Evolutionary conservation across 148 eudicot species (phyloP).

Genomic region (Fagopyrum esculentum): DNA sequence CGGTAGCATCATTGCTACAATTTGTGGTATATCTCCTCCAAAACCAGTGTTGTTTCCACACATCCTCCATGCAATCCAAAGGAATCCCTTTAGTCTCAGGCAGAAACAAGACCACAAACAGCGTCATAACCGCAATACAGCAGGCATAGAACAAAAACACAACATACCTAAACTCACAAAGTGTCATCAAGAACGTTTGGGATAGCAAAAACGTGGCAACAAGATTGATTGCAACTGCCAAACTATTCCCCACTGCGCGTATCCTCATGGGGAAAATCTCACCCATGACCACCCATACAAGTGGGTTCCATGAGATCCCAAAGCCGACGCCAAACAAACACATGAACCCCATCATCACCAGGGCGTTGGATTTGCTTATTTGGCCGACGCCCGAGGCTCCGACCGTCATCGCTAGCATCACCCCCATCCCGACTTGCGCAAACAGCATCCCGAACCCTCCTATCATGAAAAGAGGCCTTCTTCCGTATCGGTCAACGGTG

Average conservation of each 20-base stretch:
- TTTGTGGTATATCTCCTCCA: slow-evolving; percentile 2
- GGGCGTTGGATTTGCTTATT: not conserved
- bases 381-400: not conserved
- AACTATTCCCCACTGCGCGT: not conserved
- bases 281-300: slow-evolving; percentile 13
- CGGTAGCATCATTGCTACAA: no score
- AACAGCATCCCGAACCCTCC: slow-evolving; percentile 1
- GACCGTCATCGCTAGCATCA: not conserved
- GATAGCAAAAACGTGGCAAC: slow-evolving; percentile 6
- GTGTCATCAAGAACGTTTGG: slow-evolving; percentile 6
- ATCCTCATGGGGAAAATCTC: slow-evolving; percentile 14
- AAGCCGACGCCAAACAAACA: slow-evolving; percentile 12
- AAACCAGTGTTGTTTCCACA: slow-evolving; percentile 7
- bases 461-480: not conserved
- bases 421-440: slow-evolving; percentile 7
- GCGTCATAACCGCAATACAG: slow-evolving; percentile 5
- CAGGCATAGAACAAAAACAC: slow-evolving; percentile 11
- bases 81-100: slow-evolving; percentile 16
- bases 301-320: slow-evolving; percentile 15
- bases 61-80: not conserved
- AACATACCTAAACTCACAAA: slow-evolving; percentile 2
- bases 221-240: slow-evolving; percentile 6
- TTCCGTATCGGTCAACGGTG: slow-evolving; percentile 11
- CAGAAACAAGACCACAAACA: slow-evolving; percentile 5
- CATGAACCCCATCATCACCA: slow-evolving; percentile 6